Percentiles rank a stretch among this genome's conserved stretches.
phyloP scores from a whole-genome alignment of 2,329 filamentous ascomycete species.

The Talaromyces sp. region DNA sequence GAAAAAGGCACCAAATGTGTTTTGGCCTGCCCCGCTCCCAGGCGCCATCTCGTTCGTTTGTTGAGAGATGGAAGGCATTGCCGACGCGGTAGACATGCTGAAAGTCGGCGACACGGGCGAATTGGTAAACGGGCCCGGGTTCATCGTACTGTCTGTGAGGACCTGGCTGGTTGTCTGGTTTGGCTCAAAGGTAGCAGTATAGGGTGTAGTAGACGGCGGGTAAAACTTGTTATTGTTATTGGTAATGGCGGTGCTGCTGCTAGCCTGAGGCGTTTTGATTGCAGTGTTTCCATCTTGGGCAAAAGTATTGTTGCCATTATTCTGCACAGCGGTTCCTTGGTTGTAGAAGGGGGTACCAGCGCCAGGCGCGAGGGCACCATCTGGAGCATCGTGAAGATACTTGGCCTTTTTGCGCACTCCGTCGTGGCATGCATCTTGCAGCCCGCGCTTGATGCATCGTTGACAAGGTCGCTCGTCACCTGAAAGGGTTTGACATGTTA shows the following conservation, averaged over 20 bases:
- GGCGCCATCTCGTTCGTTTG: conserved; percentile 47
- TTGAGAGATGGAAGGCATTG: conserved; percentile 42
- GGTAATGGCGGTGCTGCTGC: background rate
- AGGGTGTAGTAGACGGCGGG: conserved; percentile 20
- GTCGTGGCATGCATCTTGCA: conserved; percentile 89
- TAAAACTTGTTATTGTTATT: conserved; percentile 41
- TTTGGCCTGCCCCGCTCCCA: conserved; percentile 38
- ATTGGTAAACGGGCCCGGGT: conserved; percentile 56
- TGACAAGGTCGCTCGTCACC: conserved; percentile 93
- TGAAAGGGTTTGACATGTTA: conserved; percentile 36
- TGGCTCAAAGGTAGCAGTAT: conserved; percentile 38
- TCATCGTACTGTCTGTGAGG: conserved; percentile 42
- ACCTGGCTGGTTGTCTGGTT: conserved; percentile 33
- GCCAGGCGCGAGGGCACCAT: conserved; percentile 83
- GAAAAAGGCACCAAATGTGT: conserved; percentile 61
- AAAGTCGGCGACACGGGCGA: conserved; percentile 69
- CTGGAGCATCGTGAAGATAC: conserved; percentile 92
- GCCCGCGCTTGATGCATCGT: conserved; percentile 86
- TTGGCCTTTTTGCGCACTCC: conserved; percentile 98
- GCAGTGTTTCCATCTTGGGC: conserved; percentile 28
- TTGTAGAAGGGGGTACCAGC: conserved; percentile 63
- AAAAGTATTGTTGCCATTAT: conserved; percentile 24
- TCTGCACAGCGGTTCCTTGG: conserved; percentile 40
- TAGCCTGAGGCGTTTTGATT: conserved; percentile 20
- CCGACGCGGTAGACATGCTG: conserved; percentile 44